A percentile compares a stretch with the other conserved stretches of the same genome.
These are phyloP conservation scores for Pelargonium nanum DNA, from an alignment of 345 rosid species.

Conservation along the genomic window DNA sequence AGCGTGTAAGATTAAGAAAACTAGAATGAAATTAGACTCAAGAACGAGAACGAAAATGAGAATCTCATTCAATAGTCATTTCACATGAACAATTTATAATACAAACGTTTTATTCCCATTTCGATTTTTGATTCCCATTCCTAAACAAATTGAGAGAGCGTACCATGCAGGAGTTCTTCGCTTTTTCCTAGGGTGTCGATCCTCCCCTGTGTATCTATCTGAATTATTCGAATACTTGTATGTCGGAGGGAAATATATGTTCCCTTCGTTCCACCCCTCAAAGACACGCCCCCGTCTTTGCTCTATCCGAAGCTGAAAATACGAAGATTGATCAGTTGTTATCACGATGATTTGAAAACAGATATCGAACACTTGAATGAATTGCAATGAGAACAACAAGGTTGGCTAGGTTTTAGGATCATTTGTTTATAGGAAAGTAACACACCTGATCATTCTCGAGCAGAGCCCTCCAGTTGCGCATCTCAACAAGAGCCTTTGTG, in stretches of 20 bases:
- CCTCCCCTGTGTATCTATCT: slow-evolving; percentile 81
- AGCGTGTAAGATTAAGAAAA: too few species aligned
- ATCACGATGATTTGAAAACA: too few species aligned
- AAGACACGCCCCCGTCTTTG: slow-evolving; percentile 67
- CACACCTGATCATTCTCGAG: slow-evolving; percentile 90
- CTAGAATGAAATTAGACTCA: not conserved
- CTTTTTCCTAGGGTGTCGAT: slow-evolving; percentile 71
- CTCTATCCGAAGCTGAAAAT: slow-evolving; percentile 62
- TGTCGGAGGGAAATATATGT: slow-evolving; percentile 88
- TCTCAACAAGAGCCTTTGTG: slow-evolving; percentile 94
- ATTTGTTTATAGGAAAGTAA: not conserved
- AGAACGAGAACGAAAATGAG: not conserved
- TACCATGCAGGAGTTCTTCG: slow-evolving; percentile 99
- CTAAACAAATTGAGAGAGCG: too few species aligned
- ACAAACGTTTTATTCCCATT: too few species aligned
- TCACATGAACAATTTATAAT: too few species aligned
- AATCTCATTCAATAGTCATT: too few species aligned
- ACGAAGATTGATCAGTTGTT: too few species aligned
- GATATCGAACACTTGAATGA: not conserved
- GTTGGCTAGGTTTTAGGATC: not conserved
- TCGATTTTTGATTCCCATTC: too few species aligned
- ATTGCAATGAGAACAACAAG: not conserved
- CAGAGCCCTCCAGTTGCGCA: slow-evolving; percentile 87
- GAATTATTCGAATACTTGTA: slow-evolving; percentile 95
- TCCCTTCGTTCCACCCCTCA: slow-evolving; percentile 93